phyloP scores from a whole-genome alignment of 108 stramenopile genomes.

The Skeletonema costatum region DNA sequence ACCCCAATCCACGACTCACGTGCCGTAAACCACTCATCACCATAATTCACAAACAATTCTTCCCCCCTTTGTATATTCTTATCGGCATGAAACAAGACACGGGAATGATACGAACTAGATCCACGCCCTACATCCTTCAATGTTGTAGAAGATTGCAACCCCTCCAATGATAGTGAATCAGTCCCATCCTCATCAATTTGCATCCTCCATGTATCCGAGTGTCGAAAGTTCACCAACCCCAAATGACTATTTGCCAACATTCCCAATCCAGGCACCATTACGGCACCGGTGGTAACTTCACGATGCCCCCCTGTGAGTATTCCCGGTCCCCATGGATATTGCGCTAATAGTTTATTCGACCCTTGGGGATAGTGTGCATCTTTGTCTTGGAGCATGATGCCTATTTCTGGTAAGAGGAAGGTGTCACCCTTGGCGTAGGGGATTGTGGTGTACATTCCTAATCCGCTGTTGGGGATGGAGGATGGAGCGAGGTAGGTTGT shows the following conservation, averaged over 20 bases:
- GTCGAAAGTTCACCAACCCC: conserved; percentile 44
- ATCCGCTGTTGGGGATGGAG: conserved; percentile 69
- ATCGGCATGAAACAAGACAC: conserved; percentile 18
- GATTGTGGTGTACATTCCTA: conserved; percentile 67
- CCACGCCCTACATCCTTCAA: conserved; percentile 59
- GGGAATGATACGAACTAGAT: conserved; percentile 50
- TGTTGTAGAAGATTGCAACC: conserved; percentile 3
- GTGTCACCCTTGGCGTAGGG: neutral
- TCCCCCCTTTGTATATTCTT: conserved; percentile 57
- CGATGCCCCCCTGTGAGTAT: conserved; percentile 5
- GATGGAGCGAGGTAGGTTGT: conserved; percentile 66
- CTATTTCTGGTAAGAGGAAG: conserved; percentile 23
- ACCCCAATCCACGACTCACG: conserved; percentile 37
- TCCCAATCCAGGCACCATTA: conserved; percentile 52
- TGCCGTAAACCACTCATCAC: conserved; percentile 52
- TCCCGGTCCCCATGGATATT: conserved; percentile 23
- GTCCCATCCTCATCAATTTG: conserved; percentile 13
- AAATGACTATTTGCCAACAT: conserved; percentile 61
- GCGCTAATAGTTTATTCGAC: neutral
- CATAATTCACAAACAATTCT: conserved; percentile 80
- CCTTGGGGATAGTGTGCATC: conserved; percentile 1
- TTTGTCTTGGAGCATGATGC: conserved; percentile 21
- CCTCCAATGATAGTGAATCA: conserved; percentile 1
- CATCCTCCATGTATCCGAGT: neutral
- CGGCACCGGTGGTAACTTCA: conserved; percentile 40